Percentiles rank a stretch among this genome's conserved stretches.
phyloP scores from a whole-genome alignment of 75 land plant species.

The Picea glauca region DNA sequence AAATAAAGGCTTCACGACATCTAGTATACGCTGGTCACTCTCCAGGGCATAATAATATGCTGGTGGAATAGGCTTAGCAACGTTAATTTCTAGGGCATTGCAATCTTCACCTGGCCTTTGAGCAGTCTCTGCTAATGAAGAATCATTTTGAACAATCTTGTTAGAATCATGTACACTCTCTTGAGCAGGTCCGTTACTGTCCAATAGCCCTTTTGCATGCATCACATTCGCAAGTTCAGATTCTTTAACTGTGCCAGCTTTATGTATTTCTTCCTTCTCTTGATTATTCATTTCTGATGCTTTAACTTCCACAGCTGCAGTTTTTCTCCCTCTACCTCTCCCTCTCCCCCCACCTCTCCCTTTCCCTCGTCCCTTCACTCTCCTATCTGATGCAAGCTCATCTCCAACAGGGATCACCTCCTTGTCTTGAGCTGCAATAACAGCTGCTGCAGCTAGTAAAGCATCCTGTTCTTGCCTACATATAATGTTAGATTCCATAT shows the following conservation, averaged over 20 bases:
- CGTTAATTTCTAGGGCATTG: neutral
- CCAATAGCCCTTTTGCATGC: neutral
- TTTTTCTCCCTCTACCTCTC: slow-evolving; percentile 20
- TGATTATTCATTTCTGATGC: neutral
- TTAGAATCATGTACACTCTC: neutral
- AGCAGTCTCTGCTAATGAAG: too few relatives aligned
- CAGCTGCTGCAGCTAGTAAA: slow-evolving; percentile 81
- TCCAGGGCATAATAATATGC: slow-evolving; percentile 91
- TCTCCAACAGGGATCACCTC: slow-evolving; percentile 39
- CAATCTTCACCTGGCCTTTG: neutral
- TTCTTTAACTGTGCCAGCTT: neutral
- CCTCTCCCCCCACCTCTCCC: slow-evolving; percentile 42
- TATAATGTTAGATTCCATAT: slow-evolving; percentile 40
- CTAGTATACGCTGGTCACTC: slow-evolving; percentile 71
- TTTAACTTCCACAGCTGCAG: neutral
- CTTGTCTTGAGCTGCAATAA: slow-evolving; percentile 34
- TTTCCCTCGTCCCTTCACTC: slow-evolving; percentile 21
- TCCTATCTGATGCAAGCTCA: slow-evolving; percentile 13
- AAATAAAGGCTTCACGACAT: slow-evolving; percentile 68
- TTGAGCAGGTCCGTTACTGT: neutral
- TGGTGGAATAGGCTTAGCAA: slow-evolving; percentile 35
- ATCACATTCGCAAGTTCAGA: neutral
- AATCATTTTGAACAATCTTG: neutral
- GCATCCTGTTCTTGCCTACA: slow-evolving; percentile 75
- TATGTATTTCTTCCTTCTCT: neutral